phyloP scores from a whole-genome alignment of 2,329 filamentous ascomycete species.

The Bertia moriformis region DNA sequence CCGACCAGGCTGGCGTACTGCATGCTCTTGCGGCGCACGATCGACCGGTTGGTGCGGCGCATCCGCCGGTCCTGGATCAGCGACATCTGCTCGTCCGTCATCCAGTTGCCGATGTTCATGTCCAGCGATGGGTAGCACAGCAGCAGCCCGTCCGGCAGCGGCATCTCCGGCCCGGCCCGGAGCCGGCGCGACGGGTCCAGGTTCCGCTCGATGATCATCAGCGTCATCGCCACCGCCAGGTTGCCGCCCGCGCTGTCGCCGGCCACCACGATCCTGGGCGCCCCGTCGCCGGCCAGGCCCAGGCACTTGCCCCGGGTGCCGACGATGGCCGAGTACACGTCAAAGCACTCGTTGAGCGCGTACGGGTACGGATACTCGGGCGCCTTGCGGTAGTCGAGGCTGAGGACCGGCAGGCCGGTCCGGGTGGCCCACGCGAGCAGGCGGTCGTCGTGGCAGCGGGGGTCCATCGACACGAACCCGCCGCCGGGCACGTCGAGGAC shows the following conservation, averaged over 20 bases:
- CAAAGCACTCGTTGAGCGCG: slow-evolving; percentile 75
- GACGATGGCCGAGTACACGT: slow-evolving; percentile 65
- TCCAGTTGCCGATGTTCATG: slow-evolving; percentile 98
- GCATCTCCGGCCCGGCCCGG: slow-evolving; percentile 43
- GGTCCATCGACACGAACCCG: slow-evolving; percentile 92
- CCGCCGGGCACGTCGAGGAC: slow-evolving; percentile 85
- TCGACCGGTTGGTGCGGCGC: slow-evolving; percentile 62
- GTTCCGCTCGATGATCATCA: slow-evolving; percentile 77
- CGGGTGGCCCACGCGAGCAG: slow-evolving; percentile 82
- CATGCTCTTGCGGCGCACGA: slow-evolving; percentile 72
- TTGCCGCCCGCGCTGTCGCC: slow-evolving; percentile 77
- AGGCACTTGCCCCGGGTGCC: slow-evolving; percentile 61
- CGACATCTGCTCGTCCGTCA: slow-evolving; percentile 95
- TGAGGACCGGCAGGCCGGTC: slow-evolving; percentile 75
- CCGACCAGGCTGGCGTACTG: slow-evolving; percentile 76
- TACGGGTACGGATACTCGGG: slow-evolving; percentile 77
- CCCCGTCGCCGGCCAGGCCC: slow-evolving; percentile 51
- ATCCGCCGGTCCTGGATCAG: slow-evolving; percentile 73
- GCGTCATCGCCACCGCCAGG: slow-evolving; percentile 61
- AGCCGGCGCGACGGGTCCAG: slow-evolving; percentile 38
- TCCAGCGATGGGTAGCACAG: slow-evolving; percentile 83
- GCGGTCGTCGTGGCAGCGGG: slow-evolving; percentile 87
- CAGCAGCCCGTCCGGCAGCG: slow-evolving; percentile 65
- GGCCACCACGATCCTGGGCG: slow-evolving; percentile 57
- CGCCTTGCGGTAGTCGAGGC: slow-evolving; percentile 79